Conservation (phyloP, 73 alveolate species). For the Paramecium biaurelia region DNA sequence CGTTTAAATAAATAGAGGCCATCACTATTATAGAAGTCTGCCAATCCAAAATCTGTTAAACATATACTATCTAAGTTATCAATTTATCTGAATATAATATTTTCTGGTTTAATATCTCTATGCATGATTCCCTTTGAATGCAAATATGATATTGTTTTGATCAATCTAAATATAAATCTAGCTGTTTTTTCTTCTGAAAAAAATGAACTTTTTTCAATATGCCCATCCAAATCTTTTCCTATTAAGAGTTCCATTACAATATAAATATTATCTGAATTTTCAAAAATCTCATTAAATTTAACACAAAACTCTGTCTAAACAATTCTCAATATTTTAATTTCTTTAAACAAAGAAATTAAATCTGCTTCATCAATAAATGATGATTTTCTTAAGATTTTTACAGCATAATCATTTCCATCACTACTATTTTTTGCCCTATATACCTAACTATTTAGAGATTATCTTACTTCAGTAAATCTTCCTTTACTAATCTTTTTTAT, state of each 20-base stretch:
- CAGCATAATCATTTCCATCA: not conserved
- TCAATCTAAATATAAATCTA: not conserved
- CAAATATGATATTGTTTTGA: constrained; percentile 61
- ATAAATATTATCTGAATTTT: not conserved
- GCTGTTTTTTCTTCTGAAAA: constrained; percentile 56
- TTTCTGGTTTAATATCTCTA: constrained; percentile 87
- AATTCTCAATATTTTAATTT: not conserved
- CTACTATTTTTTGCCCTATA: not conserved
- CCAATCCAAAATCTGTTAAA: constrained; percentile 60
- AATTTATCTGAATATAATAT: constrained; percentile 69
- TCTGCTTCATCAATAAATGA: not conserved
- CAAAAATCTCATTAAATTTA: not conserved
- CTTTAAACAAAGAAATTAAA: not conserved
- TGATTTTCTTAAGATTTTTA: not conserved
- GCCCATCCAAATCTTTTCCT: constrained; percentile 43
- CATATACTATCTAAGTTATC: constrained; percentile 70
- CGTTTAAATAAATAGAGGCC: constrained; percentile 23
- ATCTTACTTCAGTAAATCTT: constrained; percentile 10
- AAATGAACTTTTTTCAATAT: constrained; percentile 4
- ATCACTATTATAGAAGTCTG: constrained; percentile 15
- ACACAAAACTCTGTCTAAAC: not conserved
- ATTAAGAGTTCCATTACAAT: constrained; percentile 22
- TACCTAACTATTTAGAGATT: not conserved
- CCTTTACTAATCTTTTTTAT: constrained; percentile 21
- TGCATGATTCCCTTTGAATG: constrained; percentile 80